Conservation (phyloP, 140 eudicot genomes). For the Bidens hawaiensis region DNA sequence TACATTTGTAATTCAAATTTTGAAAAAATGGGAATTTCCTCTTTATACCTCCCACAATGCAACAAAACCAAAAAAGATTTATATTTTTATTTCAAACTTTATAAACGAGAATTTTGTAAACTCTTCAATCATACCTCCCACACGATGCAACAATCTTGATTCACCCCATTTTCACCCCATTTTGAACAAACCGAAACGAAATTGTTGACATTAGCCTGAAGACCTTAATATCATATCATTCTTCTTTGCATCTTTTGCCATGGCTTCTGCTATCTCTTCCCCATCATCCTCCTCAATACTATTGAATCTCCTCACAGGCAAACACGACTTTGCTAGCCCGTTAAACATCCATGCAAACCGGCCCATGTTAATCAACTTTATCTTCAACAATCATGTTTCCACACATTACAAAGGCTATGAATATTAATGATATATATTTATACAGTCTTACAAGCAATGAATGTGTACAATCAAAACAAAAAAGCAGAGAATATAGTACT, state of each 20-base stretch:
- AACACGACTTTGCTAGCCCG: slow-evolving; percentile 61
- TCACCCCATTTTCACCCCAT: slow-evolving; percentile 78
- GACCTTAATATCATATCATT: slow-evolving; percentile 59
- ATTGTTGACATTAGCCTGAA: slow-evolving; percentile 55
- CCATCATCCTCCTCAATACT: slow-evolving; percentile 33
- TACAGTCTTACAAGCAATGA: slow-evolving; percentile 8
- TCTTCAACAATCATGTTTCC: slow-evolving; percentile 16
- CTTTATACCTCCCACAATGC: no score
- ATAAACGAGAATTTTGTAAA: neutral
- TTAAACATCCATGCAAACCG: slow-evolving; percentile 65
- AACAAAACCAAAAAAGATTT: neutral
- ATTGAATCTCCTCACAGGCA: slow-evolving; percentile 37
- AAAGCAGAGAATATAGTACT: slow-evolving; percentile 13
- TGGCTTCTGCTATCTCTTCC: slow-evolving; percentile 50
- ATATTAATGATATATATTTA: neutral
- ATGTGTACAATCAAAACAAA: slow-evolving; percentile 16
- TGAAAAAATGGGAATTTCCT: neutral
- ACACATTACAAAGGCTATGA: neutral
- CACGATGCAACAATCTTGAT: slow-evolving; percentile 81
- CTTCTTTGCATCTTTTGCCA: slow-evolving; percentile 75
- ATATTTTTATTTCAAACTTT: neutral
- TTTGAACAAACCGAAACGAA: slow-evolving; percentile 59
- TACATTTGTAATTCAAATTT: neutral
- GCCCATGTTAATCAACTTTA: slow-evolving; percentile 43
- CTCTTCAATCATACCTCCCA: slow-evolving; percentile 66